phyloP scores from a whole-genome alignment of 768 basidiomycete species.

The Serendipita indica region DNA sequence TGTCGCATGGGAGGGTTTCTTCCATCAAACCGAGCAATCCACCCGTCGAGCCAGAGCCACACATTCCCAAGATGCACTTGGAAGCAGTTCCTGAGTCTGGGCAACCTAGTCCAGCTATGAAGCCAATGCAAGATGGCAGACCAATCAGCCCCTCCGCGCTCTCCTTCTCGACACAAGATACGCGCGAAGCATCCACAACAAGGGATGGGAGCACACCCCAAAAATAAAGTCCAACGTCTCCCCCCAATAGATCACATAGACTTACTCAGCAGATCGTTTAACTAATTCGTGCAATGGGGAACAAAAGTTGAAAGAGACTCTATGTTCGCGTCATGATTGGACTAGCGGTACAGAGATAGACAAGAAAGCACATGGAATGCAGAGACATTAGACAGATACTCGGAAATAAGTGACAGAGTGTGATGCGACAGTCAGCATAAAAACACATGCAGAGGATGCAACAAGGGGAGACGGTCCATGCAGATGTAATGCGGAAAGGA shows the following conservation, averaged over 20 bases:
- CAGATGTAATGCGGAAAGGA: constrained; percentile 1
- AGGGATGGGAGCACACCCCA: no score
- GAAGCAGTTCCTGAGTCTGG: not conserved
- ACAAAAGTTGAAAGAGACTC: no score
- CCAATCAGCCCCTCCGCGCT: not conserved
- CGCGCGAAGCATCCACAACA: no score
- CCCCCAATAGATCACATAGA: no score
- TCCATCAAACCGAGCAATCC: not conserved
- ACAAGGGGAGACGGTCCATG: not conserved
- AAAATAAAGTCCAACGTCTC: no score
- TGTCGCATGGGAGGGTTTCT: not conserved
- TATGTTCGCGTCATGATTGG: no score
- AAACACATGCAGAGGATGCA: constrained; percentile 5
- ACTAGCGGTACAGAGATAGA: not conserved
- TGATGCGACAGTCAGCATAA: not conserved
- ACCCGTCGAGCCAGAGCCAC: not conserved
- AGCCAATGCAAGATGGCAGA: not conserved
- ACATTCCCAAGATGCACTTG: not conserved
- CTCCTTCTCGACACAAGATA: not conserved
- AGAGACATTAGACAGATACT: not conserved
- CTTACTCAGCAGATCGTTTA: no score
- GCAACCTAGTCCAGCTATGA: not conserved
- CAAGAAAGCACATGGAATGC: not conserved
- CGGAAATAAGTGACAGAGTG: not conserved
- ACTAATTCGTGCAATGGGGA: not conserved